Conservation (phyloP, 2,329 filamentous ascomycete genomes). For the Aspergillus carbonarius region DNA sequence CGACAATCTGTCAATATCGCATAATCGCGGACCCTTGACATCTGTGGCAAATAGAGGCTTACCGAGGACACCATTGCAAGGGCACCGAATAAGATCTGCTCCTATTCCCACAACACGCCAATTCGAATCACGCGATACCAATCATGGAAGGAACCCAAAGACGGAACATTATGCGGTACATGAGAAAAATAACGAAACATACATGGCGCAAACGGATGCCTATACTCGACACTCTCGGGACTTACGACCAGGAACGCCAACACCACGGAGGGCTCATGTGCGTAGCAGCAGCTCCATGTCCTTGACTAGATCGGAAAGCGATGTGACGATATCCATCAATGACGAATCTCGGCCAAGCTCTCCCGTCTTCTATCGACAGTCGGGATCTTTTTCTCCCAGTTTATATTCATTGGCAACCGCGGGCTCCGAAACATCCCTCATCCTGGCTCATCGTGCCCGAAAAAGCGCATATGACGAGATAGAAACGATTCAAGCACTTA, state of each 20-base stretch:
- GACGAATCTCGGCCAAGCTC: slow-evolving; percentile 32
- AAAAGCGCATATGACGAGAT: slow-evolving; percentile 49
- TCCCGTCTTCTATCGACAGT: slow-evolving; percentile 31
- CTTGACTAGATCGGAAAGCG: slow-evolving; percentile 43
- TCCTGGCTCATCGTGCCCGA: slow-evolving; percentile 42
- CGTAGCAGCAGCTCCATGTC: slow-evolving; percentile 46
- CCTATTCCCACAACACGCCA: slow-evolving; percentile 22
- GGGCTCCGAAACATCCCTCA: slow-evolving; percentile 46
- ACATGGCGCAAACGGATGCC: slow-evolving; percentile 43
- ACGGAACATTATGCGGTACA: slow-evolving; percentile 37
- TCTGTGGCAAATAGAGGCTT: slow-evolving; percentile 31
- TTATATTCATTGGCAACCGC: slow-evolving; percentile 48
- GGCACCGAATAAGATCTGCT: slow-evolving; percentile 21
- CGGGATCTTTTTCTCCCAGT: slow-evolving; percentile 44
- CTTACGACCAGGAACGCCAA: slow-evolving; percentile 39
- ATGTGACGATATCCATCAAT: slow-evolving; percentile 33
- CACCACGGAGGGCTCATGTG: slow-evolving; percentile 40
- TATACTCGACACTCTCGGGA: slow-evolving; percentile 40
- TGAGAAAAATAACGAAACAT: slow-evolving; percentile 42
- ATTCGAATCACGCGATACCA: slow-evolving; percentile 15
- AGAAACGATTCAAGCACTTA: slow-evolving; percentile 44
- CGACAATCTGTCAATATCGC: slow-evolving; percentile 8
- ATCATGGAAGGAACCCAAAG: slow-evolving; percentile 19
- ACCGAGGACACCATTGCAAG: slow-evolving; percentile 29
- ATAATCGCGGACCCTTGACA: slow-evolving; percentile 8